Evolutionary conservation across 306 rosid genomes (phyloP), one percentile per base, ranked within the genome.

Genomic region (Cucumis melo): DNA sequence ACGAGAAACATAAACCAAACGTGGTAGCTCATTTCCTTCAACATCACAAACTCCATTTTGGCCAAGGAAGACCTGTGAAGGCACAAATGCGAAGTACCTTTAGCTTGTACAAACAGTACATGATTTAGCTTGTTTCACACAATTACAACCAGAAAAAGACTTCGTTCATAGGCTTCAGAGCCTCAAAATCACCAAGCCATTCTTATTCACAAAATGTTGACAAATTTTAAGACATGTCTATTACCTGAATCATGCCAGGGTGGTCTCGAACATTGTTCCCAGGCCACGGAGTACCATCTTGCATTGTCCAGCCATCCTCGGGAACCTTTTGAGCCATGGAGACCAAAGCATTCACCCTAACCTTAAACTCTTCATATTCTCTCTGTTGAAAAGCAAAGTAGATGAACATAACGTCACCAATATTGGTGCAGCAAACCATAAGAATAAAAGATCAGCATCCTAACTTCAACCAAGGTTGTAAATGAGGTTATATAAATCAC

Each of bases 221-320:
- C 41, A 58, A 15, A 39, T 32, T 51, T 36, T 14, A 73, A 20
- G 80, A 75, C 75, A 42, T 70, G 75, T 5, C 27, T 20, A 67
- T 78, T 75, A 94, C 97, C 96, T 94, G 99, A 92, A 94, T 94
- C 99, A 94, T 94, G 85, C 97, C 97, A 72, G 99, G 99, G 84
- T 94, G 99, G 78, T 94, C 97, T 79, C 99, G 83, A 61, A 94
- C 99, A 70, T 90, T 87, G 83, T 92, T 94, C 74, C 99, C 97
- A 14, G 96, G 99, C 99, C 99, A 94, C 6, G 95, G 97, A 79
- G 96, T 89, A 60, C 99, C 99, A 78, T 94, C 99, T 77, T 92
- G 96, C 99, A 94, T 94, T 75, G 99, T 94, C 99, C 99, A 94
- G 71, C 99, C 99, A 57, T 94, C 99, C 81, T 94, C 99, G 0